A percentile compares a stretch with the other conserved stretches of the same genome.
phyloP scores from a whole-genome alignment of 805 yeast species.

The Metschnikowia cubensis region DNA sequence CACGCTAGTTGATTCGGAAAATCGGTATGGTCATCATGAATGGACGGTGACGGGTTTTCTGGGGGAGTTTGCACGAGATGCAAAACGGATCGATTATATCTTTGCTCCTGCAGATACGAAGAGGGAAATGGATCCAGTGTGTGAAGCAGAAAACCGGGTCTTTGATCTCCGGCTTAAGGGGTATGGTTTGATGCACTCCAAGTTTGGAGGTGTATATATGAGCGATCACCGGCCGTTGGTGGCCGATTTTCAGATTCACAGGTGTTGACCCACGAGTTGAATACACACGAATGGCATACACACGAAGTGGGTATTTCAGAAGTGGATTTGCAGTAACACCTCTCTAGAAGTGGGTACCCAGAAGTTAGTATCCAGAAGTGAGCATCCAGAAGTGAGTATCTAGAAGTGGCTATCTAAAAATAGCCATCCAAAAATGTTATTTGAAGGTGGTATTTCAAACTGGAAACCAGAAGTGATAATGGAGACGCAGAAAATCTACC shows the following conservation, averaged over 20 bases:
- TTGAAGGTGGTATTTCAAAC: too few relatives aligned
- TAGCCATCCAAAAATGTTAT: too few relatives aligned
- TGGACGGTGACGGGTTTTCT: constrained; percentile 33
- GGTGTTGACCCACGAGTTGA: too few relatives aligned
- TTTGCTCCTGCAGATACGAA: constrained; percentile 25
- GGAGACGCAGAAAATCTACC: too few relatives aligned
- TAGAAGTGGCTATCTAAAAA: too few relatives aligned
- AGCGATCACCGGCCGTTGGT: constrained; percentile 37
- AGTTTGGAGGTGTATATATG: constrained; percentile 29
- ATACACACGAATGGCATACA: too few relatives aligned
- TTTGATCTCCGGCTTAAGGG: constrained; percentile 19
- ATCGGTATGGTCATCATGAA: constrained; percentile 26
- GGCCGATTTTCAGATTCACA: constrained; percentile 21
- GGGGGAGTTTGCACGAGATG: constrained; percentile 26
- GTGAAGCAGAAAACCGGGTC: constrained; percentile 13
- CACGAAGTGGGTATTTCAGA: too few relatives aligned
- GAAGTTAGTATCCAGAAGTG: too few relatives aligned
- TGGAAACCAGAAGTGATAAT: too few relatives aligned
- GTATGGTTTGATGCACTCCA: constrained; percentile 32
- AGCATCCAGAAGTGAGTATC: too few relatives aligned
- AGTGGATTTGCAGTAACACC: too few relatives aligned
- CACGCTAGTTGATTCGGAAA: constrained; percentile 20
- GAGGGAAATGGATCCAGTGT: constrained; percentile 13
- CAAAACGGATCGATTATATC: constrained; percentile 31
- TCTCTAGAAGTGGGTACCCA: too few relatives aligned